Percentiles rank a stretch among this genome's conserved stretches.
Evolutionary conservation across 495 filamentous ascomycete genomes (phyloP).

Genomic region (Beverwykella pulmonaria): DNA sequence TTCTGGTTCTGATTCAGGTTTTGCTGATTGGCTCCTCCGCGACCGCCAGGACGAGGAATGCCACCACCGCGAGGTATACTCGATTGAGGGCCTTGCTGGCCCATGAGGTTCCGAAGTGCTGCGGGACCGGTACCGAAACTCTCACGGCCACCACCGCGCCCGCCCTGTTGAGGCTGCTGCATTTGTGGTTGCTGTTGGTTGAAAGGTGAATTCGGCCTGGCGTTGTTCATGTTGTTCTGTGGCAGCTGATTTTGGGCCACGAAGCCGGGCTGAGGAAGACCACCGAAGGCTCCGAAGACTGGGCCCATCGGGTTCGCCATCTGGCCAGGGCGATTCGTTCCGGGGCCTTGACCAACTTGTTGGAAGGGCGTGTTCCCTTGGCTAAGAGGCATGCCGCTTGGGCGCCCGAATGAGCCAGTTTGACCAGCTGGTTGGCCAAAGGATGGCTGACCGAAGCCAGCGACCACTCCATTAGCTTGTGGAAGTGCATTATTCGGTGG

Average conservation of each 20-base stretch:
- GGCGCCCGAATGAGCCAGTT: not conserved
- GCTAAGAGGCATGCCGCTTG: not conserved
- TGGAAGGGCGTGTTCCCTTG: conserved; percentile 12
- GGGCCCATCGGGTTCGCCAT: not conserved
- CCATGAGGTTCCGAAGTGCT: conserved; percentile 36
- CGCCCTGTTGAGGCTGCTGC: conserved; percentile 11
- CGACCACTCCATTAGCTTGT: conserved; percentile 6
- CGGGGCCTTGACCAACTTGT: not conserved
- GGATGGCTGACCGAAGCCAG: not conserved
- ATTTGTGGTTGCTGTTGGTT: conserved; percentile 9
- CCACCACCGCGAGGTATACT: conserved; percentile 29
- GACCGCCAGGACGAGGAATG: conserved; percentile 29
- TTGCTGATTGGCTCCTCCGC: conserved; percentile 22
- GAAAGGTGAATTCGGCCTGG: conserved; percentile 23
- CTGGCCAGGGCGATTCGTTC: not conserved
- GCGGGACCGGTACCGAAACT: conserved; percentile 40
- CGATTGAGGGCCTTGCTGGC: conserved; percentile 26
- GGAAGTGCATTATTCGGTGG: too few species aligned
- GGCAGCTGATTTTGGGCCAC: not conserved
- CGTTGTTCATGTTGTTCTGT: conserved; percentile 3
- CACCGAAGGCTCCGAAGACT: not conserved
- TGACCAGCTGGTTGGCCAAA: conserved; percentile 14
- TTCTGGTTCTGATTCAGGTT: conserved; percentile 17
- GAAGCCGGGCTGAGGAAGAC: conserved; percentile 31
- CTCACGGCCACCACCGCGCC: conserved; percentile 7